Conservation (phyloP, 2,329 filamentous ascomycete species). For the Penicillium corylophilum region DNA sequence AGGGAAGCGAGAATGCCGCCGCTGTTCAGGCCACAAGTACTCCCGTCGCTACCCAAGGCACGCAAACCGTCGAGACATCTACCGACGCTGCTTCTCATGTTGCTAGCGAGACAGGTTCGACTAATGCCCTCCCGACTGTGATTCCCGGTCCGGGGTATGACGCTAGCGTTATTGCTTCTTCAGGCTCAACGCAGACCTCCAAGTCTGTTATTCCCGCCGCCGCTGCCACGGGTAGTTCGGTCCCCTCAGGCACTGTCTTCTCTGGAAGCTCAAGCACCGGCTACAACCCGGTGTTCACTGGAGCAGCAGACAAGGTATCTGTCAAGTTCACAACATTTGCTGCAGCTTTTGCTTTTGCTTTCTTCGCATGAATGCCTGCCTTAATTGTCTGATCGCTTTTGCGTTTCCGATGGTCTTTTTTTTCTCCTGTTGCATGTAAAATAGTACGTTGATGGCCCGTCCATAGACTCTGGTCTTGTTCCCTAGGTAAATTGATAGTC, state of each 20-base stretch:
- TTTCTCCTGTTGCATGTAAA: background rate
- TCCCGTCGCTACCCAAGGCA: background rate
- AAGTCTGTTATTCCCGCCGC: conserved; percentile 4
- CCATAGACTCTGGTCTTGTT: background rate
- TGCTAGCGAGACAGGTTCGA: background rate
- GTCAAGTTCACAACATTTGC: conserved; percentile 15
- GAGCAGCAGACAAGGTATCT: conserved; percentile 20
- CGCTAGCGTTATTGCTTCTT: background rate
- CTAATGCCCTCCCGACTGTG: background rate
- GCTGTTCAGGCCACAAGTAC: background rate
- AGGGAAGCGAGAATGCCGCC: background rate
- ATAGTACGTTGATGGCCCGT: background rate
- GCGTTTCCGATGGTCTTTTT: background rate
- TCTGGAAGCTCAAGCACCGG: conserved; percentile 12
- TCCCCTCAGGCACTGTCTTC: conserved; percentile 2
- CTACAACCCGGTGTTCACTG: conserved; percentile 24
- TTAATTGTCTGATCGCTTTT: background rate
- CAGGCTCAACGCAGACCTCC: background rate
- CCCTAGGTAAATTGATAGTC: background rate
- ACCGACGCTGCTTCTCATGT: background rate
- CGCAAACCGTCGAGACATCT: background rate
- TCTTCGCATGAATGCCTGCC: conserved; percentile 12
- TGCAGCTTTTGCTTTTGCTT: conserved; percentile 15
- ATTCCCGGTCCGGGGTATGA: conserved; percentile 1
- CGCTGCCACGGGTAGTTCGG: background rate